Conservation (phyloP, 2,329 filamentous ascomycete genomes). For the Metarhizium brunneum region DNA sequence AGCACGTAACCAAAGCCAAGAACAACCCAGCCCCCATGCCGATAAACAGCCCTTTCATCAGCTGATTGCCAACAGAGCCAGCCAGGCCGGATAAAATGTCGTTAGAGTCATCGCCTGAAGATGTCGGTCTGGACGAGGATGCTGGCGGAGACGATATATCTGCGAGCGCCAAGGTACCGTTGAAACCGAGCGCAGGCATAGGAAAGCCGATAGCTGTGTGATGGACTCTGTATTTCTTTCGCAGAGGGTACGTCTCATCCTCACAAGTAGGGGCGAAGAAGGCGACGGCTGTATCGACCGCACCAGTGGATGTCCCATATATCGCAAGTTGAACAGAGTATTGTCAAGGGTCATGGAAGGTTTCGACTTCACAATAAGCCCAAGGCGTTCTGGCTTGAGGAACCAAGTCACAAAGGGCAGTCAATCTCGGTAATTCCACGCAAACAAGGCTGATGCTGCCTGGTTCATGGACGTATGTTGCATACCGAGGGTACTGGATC, state of each 20-base stretch:
- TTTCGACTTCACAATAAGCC: no score
- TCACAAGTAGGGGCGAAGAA: neutral
- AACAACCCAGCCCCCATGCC: conserved; percentile 1
- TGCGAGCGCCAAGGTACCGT: neutral
- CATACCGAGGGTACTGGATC: neutral
- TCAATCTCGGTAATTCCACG: neutral
- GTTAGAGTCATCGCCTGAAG: neutral
- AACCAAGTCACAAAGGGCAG: no score
- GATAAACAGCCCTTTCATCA: conserved; percentile 1
- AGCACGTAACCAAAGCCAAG: neutral
- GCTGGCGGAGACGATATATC: neutral
- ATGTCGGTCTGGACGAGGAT: neutral
- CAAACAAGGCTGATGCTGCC: neutral
- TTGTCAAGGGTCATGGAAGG: neutral
- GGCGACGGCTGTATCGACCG: neutral
- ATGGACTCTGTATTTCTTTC: neutral
- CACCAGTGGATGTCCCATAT: no score
- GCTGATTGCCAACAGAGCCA: neutral
- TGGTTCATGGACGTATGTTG: neutral
- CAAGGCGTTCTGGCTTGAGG: no score
- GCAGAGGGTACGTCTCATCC: neutral
- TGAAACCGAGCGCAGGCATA: neutral
- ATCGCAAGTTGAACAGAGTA: neutral
- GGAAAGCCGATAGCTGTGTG: neutral
- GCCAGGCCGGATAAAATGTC: neutral